Conservation (phyloP, 345 rosid species). For the Eucalyptus decipiens region DNA sequence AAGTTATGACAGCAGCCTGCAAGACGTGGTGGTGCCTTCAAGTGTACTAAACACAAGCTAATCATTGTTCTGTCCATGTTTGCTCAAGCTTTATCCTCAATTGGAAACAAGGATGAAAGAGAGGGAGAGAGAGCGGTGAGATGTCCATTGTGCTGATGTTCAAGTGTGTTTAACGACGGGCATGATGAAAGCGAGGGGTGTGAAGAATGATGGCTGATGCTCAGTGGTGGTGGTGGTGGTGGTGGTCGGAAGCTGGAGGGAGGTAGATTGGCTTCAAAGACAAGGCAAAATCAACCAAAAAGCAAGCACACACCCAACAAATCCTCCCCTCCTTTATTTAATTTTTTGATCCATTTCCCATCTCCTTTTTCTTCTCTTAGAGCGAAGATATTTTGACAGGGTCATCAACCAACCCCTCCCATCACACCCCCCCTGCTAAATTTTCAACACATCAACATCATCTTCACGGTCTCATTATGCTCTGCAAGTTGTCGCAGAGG, state of each 20-base stretch:
- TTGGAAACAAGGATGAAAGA: background rate
- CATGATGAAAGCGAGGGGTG: background rate
- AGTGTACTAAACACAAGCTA: background rate
- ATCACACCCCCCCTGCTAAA: background rate
- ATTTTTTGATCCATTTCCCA: background rate
- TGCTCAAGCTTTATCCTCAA: background rate
- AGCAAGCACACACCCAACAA: background rate
- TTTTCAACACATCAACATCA: background rate
- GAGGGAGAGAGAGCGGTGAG: background rate
- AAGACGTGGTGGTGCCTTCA: background rate
- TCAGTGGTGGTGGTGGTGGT: background rate
- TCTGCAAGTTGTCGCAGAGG: background rate
- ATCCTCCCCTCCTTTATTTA: background rate
- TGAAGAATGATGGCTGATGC: background rate
- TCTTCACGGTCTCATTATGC: background rate
- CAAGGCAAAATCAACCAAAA: conserved; percentile 5
- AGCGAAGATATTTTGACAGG: background rate
- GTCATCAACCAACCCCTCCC: background rate
- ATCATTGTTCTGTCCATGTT: background rate
- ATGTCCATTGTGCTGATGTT: background rate
- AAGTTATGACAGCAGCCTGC: background rate
- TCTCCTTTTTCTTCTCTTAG: background rate
- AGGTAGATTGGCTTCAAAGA: conserved; percentile 13
- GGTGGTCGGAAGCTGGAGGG: background rate
- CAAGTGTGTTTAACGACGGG: background rate